These are phyloP conservation scores for Chernovozyma aurita DNA, from an alignment of 1,139 yeast genomes.

Conservation along the genomic window DNA sequence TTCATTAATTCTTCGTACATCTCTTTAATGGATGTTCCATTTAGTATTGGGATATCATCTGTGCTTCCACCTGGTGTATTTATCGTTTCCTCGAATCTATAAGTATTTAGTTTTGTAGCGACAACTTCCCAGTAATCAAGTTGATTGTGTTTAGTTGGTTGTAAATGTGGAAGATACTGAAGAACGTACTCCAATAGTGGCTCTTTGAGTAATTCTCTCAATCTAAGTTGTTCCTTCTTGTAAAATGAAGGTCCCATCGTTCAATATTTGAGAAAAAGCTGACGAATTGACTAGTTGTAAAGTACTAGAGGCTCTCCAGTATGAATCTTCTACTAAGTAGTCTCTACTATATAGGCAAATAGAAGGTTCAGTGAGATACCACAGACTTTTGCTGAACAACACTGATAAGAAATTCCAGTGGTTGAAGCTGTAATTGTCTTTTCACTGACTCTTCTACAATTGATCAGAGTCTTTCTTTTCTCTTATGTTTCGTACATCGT, in stretches of 20 bases:
- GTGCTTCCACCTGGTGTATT: slow-evolving; percentile 7
- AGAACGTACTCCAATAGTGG: slow-evolving; percentile 29
- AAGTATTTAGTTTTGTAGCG: slow-evolving; percentile 28
- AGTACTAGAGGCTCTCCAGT: no score
- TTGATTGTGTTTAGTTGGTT: slow-evolving; percentile 18
- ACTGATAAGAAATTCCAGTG: no score
- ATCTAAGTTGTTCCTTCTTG: slow-evolving; percentile 23
- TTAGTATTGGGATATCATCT: slow-evolving; percentile 28
- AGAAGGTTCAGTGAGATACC: no score
- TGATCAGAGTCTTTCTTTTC: no score
- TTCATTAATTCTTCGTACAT: slow-evolving; percentile 16
- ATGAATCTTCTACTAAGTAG: no score
- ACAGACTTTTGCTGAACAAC: no score
- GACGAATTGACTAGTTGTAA: no score
- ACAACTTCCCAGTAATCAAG: slow-evolving; percentile 34
- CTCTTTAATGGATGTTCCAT: slow-evolving; percentile 25
- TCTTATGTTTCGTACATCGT: no score
- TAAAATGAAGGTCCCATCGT: slow-evolving; percentile 20
- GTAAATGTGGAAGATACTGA: slow-evolving; percentile 31
- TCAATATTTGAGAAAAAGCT: no score
- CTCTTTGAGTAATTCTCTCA: slow-evolving; percentile 21
- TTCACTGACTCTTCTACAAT: no score
- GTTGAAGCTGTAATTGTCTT: no score
- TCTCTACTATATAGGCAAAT: no score
- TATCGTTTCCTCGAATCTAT: slow-evolving; percentile 14